Evolutionary conservation across 257 asterid genomes (phyloP), one percentile per base, ranked within the genome.

Genomic region (Ocimum tenuiflorum): DNA sequence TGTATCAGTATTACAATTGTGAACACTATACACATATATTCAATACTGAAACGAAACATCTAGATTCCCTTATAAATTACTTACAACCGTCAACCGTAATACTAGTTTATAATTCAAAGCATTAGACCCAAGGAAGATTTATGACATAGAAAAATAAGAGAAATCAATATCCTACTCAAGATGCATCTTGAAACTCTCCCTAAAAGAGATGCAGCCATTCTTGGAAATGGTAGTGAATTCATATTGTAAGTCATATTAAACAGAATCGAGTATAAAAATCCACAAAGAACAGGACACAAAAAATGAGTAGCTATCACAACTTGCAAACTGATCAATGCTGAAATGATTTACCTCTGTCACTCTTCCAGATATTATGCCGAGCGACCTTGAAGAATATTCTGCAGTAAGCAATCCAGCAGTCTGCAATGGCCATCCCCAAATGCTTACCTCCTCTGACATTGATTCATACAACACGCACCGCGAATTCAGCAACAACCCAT

Each of bases 361-460:
- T 76, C 81, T 79, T 65, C 97, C 96, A 0, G 86, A 77, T 69
- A 88, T 50, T 60, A 83, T 53, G 24, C 82, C 72, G 65, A 80
- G 83, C 3, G 91, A 81, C 33, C 82, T 60, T 0, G 88, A 41
- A 3, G 83, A 81, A 63, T 39, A 80, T n/a, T 80, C 87, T 2
- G 95, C 52, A 6, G 85, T 63, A 53, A 91, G 83, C 80, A 91
- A 55, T 68, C 97, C 97, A 54, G 88, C 82, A 7, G 89, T 77
- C 69, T 83, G 96, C 71, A 81, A 68, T 15, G 96, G 94, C 96
- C 97, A 91, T 36, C 96, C 95, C 97, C 97, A 91, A 54, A 88
- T 60, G 72, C 79, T 81, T 22, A 88, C 86, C 65, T 84, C 94
- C 69, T 91, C 95, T 0, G 72, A 8, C 54, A 61, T 51, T 17